Percentiles rank a stretch among this genome's conserved stretches.
phyloP scores from a whole-genome alignment of 75 land plant genomes.

The Cupressus sempervirens region DNA sequence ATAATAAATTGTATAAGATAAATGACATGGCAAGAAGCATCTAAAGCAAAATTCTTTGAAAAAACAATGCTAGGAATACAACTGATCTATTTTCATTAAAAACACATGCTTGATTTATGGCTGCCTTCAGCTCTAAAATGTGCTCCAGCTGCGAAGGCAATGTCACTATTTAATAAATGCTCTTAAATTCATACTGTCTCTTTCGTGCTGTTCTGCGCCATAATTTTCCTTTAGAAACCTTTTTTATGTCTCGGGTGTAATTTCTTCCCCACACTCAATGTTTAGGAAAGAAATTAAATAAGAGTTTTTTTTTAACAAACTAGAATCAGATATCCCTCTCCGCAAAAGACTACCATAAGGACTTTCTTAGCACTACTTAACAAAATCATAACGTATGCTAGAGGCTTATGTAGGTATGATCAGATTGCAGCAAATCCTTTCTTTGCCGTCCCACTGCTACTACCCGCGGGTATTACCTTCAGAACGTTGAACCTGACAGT shows the following conservation, averaged over 20 bases:
- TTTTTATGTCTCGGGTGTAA: no score
- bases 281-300: neutral
- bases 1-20: no score
- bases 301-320: neutral
- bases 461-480: slow-evolving; percentile 45
- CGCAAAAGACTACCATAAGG: neutral
- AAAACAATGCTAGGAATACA: neutral
- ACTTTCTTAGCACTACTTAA: neutral
- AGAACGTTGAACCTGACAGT: slow-evolving; percentile 47
- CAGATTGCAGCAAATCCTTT: slow-evolving; percentile 44
- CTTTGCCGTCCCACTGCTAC: slow-evolving; percentile 40
- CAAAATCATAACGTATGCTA: neutral
- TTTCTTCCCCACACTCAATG: no score
- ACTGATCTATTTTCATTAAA: neutral
- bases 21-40: no score
- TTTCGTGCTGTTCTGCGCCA: no score
- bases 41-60: neutral
- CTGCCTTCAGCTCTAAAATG: neutral
- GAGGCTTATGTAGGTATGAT: neutral
- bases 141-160: neutral
- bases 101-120: neutral
- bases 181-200: slow-evolving; percentile 2
- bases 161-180: neutral
- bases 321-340: neutral
- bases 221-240: no score